phyloP scores from a whole-genome alignment of 2,329 filamentous ascomycete genomes.

The Leptographium radiaticola region DNA sequence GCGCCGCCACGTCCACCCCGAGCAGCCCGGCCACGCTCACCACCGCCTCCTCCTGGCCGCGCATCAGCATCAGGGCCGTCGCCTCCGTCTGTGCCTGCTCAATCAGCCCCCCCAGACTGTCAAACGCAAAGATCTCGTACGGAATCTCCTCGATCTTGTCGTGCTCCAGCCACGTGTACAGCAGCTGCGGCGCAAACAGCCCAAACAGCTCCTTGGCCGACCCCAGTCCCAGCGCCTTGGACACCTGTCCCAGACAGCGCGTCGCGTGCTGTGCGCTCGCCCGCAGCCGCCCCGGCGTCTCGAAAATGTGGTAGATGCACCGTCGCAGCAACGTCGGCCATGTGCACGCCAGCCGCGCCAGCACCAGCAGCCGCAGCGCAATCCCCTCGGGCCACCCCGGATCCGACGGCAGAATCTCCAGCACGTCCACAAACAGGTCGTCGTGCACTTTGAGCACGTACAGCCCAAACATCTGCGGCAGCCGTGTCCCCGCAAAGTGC shows the following conservation, averaged over 20 bases:
- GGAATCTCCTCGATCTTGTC: constrained; percentile 61
- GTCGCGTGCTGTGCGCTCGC: constrained; percentile 56
- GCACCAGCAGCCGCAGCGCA: constrained; percentile 63
- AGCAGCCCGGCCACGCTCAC: constrained; percentile 47
- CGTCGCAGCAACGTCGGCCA: constrained; percentile 81
- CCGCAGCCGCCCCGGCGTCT: constrained; percentile 64
- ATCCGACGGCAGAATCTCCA: constrained; percentile 65
- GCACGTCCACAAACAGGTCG: constrained; percentile 69
- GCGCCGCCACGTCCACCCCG: constrained; percentile 34
- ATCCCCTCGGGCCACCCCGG: constrained; percentile 66
- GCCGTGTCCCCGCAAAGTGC: constrained; percentile 54
- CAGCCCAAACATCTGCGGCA: constrained; percentile 65
- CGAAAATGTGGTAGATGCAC: constrained; percentile 89
- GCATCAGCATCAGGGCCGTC: constrained; percentile 71
- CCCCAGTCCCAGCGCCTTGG: constrained; percentile 48
- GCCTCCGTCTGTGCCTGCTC: constrained; percentile 62
- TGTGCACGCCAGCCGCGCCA: constrained; percentile 62
- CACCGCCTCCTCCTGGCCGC: constrained; percentile 53
- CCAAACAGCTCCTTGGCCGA: constrained; percentile 61
- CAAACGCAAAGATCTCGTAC: constrained; percentile 73
- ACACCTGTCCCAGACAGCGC: constrained; percentile 55
- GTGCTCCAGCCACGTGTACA: constrained; percentile 77
- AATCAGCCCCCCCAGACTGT: constrained; percentile 54
- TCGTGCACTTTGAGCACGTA: constrained; percentile 79
- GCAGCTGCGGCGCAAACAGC: constrained; percentile 75